A percentile compares a stretch with the other conserved stretches of the same genome.
phyloP scores from a whole-genome alignment of 805 yeast species.

The Debaryomyces maramus region DNA sequence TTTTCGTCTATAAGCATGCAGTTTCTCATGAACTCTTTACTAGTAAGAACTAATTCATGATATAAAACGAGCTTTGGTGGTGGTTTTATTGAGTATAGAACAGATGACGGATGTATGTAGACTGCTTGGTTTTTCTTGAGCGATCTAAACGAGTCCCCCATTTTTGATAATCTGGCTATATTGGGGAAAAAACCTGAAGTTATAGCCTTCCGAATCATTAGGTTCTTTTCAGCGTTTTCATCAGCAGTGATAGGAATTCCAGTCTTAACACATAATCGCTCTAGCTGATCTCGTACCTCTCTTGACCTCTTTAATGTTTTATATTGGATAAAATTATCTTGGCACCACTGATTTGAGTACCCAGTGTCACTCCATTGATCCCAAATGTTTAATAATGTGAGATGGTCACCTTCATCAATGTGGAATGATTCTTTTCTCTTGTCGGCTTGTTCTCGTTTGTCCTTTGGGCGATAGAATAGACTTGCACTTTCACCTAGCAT shows the following conservation, averaged over 20 bases:
- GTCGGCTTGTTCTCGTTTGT: slow-evolving; percentile 65
- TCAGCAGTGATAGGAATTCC: slow-evolving; percentile 34
- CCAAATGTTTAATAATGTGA: slow-evolving; percentile 72
- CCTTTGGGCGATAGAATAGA: slow-evolving; percentile 69
- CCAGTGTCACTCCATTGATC: slow-evolving; percentile 72
- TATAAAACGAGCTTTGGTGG: slow-evolving; percentile 75
- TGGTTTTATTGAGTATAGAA: slow-evolving; percentile 61
- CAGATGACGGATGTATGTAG: slow-evolving; percentile 82
- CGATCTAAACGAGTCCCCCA: slow-evolving; percentile 70
- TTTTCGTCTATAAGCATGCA: slow-evolving; percentile 69
- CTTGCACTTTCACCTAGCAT: slow-evolving; percentile 81
- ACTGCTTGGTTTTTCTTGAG: slow-evolving; percentile 71
- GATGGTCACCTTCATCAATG: slow-evolving; percentile 70
- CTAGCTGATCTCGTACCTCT: slow-evolving; percentile 71
- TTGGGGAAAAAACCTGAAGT: slow-evolving; percentile 72
- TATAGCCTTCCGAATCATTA: slow-evolving; percentile 50
- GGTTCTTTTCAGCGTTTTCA: slow-evolving; percentile 16
- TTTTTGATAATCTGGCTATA: slow-evolving; percentile 54
- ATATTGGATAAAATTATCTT: slow-evolving; percentile 77
- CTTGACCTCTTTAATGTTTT: slow-evolving; percentile 66
- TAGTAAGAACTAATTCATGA: slow-evolving; percentile 80
- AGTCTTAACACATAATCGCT: slow-evolving; percentile 55
- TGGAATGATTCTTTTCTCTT: slow-evolving; percentile 57
- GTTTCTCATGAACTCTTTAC: slow-evolving; percentile 85
- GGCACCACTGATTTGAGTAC: slow-evolving; percentile 77